Evolutionary conservation across 1,284 basidiomycete genomes (phyloP).

Genomic region (Vanrija pseudolonga): DNA sequence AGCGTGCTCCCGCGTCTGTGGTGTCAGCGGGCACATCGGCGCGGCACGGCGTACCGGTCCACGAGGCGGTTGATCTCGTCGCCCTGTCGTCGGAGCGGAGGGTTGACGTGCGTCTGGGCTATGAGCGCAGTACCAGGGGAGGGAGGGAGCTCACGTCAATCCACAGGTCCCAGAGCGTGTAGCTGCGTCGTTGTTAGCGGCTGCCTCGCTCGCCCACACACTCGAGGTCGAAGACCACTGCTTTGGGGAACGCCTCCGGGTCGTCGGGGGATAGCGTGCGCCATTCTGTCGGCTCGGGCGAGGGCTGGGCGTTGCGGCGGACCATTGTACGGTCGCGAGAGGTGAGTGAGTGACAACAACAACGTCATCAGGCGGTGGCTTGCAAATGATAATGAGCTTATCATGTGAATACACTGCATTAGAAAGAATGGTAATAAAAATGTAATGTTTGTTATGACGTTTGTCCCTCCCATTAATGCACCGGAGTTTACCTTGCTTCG

Average conservation of each 20-base stretch:
- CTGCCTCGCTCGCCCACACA: constrained; percentile 48
- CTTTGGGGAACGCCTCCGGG: constrained; percentile 57
- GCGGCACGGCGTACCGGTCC: constrained; percentile 55
- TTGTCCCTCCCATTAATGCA: too few relatives aligned
- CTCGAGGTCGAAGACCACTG: constrained; percentile 81
- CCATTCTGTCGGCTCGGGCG: constrained; percentile 5
- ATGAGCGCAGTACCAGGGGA: too few relatives aligned
- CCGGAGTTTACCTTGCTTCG: too few relatives aligned
- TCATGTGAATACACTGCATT: too few relatives aligned
- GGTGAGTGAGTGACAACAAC: background rate
- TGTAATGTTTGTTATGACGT: too few relatives aligned
- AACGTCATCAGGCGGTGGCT: background rate
- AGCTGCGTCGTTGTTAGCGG: constrained; percentile 52
- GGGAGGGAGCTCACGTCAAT: constrained; percentile 59
- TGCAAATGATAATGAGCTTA: too few relatives aligned
- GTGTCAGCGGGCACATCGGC: background rate
- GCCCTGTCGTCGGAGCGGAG: constrained; percentile 61
- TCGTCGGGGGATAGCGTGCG: constrained; percentile 24
- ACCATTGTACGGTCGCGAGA: constrained; percentile 6
- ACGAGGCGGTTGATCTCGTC: constrained; percentile 59
- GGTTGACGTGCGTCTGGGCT: constrained; percentile 48
- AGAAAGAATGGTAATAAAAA: too few relatives aligned
- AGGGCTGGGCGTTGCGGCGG: constrained; percentile 11
- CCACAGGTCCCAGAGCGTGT: constrained; percentile 80
- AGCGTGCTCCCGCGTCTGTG: constrained; percentile 58